Base-by-base conservation (phyloP, 2,329 filamentous ascomycete species). In the Cytospora schulzeri region DNA sequence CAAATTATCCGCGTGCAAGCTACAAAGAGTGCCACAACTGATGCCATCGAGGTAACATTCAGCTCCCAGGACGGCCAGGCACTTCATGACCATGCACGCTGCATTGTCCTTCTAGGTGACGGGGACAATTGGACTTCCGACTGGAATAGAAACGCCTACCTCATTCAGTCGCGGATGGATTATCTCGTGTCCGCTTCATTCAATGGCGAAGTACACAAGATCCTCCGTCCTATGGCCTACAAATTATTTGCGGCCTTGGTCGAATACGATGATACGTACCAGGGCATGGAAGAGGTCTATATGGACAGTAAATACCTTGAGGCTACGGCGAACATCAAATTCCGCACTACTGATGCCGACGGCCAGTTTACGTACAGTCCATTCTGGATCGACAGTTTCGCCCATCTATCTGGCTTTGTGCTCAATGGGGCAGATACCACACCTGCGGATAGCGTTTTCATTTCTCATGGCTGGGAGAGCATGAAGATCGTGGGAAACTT, bases 371-470 rank as follows among this genome's bases (percentile, higher is more conserved):
- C 57, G 24, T 68, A 60, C 24, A 60, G 57, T n/a, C 71, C 72
- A 4, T 69, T 68, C 33, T 73, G 69, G 68, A 71, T 73, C 52
- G 73, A 75, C 63, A 71, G 68, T 31, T 19, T 71, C 14, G 66
- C 64, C 1, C 71, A 73, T 41, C 54, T 74, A 9, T 67, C 71
- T 2, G 73, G 73, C 1, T 74, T 75, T 38, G 67, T 74, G n/a
- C 57, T 74, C 41, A 74, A 74, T 41, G 69, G 66, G 3, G 33
- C 60, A 14, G 66, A 67, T 26, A 63, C 63, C 28, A 62, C 67
- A 14, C 67, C 67, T 22, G 35, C 57, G 11, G 67, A 70, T 31
- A 50, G 54, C 38, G 67, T 71, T 3, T 72, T 62, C 55, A 69
- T 71, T 33, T 68, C 68, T 31, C 69, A 71, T 50, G 70, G 71